A percentile compares a stretch with the other conserved stretches of the same genome.
Conservation (phyloP, 805 yeast genomes). For the Wickerhamiella brachini region DNA sequence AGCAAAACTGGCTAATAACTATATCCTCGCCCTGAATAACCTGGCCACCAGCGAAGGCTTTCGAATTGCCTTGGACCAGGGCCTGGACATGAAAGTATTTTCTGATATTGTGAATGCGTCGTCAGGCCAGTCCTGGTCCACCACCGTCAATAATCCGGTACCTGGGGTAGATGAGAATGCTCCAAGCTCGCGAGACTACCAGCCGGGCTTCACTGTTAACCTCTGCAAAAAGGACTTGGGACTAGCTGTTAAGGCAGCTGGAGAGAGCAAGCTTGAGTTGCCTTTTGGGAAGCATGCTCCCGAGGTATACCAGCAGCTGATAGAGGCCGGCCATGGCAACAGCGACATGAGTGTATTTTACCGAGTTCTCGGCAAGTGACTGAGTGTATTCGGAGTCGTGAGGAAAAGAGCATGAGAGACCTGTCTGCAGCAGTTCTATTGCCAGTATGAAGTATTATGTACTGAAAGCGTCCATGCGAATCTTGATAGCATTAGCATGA, state of each 20-base stretch:
- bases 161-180: constrained; percentile 34
- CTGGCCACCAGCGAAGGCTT: constrained; percentile 43
- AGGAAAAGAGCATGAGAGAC: no score
- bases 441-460: neutral
- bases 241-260: constrained; percentile 23
- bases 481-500: constrained; percentile 92
- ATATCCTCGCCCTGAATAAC: constrained; percentile 38
- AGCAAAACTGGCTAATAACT: constrained; percentile 41
- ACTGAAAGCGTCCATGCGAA: constrained; percentile 41
- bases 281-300: constrained; percentile 17
- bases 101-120: constrained; percentile 38
- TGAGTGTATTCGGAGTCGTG: no score
- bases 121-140: constrained; percentile 42
- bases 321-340: constrained; percentile 2
- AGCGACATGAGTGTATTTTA: constrained; percentile 8
- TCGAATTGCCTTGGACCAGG: constrained; percentile 37
- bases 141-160: constrained; percentile 41
- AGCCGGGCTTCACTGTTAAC: constrained; percentile 32
- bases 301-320: constrained; percentile 15
- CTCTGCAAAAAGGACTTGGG: constrained; percentile 30
- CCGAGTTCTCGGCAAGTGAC: constrained; percentile 13
- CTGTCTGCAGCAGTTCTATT: no score
- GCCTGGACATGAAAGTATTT: constrained; percentile 33
- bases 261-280: constrained; percentile 12
- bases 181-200: constrained; percentile 34